Evolutionary conservation across 2,329 filamentous ascomycete genomes (phyloP).

Genomic region (Fusarium heterosporum): DNA sequence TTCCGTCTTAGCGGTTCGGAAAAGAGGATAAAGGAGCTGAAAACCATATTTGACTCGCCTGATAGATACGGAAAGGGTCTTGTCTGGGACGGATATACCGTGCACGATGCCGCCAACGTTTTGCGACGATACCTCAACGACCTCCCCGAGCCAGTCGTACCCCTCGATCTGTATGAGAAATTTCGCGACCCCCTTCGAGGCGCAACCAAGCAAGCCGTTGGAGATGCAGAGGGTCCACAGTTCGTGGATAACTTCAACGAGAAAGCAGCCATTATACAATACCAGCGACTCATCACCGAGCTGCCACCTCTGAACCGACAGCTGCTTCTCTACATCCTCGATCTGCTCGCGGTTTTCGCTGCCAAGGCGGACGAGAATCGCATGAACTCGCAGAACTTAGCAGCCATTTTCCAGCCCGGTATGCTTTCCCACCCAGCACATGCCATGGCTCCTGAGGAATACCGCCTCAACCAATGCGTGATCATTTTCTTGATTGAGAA

Average conservation of each 20-base stretch:
- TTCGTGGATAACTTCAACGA: slow-evolving; percentile 73
- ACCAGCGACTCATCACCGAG: slow-evolving; percentile 92
- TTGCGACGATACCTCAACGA: slow-evolving; percentile 95
- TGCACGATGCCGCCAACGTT: slow-evolving; percentile 98
- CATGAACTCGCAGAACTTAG: slow-evolving; percentile 94
- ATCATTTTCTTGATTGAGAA: slow-evolving; percentile 98
- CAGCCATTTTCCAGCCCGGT: slow-evolving; percentile 97
- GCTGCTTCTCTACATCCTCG: slow-evolving; percentile 92
- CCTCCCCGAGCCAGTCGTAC: slow-evolving; percentile 95
- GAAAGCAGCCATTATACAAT: slow-evolving; percentile 79
- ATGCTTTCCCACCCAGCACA: slow-evolving; percentile 94
- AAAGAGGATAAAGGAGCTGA: slow-evolving; percentile 97
- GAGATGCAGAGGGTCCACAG: slow-evolving; percentile 75
- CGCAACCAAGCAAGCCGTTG: slow-evolving; percentile 77
- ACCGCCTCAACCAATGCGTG: slow-evolving; percentile 94
- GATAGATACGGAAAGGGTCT: slow-evolving; percentile 96
- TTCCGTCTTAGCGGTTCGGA: slow-evolving; percentile 96
- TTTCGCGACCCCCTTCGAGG: slow-evolving; percentile 86
- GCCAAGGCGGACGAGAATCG: slow-evolving; percentile 97
- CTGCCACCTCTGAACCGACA: slow-evolving; percentile 93
- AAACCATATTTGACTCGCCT: slow-evolving; percentile 90
- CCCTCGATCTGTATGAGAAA: slow-evolving; percentile 89
- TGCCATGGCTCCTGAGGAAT: slow-evolving; percentile 95
- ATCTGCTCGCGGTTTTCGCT: slow-evolving; percentile 94
- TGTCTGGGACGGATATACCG: slow-evolving; percentile 97